phyloP scores from a whole-genome alignment of 768 basidiomycete species.

The Suillus fuscotomentosus region DNA sequence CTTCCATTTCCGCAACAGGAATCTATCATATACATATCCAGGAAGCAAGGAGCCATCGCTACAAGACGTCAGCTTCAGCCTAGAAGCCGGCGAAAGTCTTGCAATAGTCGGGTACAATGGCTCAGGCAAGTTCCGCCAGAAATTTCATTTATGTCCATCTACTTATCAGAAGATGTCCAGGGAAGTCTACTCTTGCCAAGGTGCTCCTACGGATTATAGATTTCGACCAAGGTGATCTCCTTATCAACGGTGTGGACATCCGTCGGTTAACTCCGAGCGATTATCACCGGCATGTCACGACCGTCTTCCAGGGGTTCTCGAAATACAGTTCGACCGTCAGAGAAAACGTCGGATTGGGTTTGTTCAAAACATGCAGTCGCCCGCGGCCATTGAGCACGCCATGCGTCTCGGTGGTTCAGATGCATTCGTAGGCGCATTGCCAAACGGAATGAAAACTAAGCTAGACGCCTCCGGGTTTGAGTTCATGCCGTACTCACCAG shows the following conservation, averaged over 20 bases:
- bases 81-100: constrained; percentile 75
- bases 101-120: constrained; percentile 88
- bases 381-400: constrained; percentile 59
- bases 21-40: constrained; percentile 78
- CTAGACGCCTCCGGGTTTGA: constrained; percentile 66
- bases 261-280: constrained; percentile 64
- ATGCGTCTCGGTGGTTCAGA: constrained; percentile 71
- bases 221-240: constrained; percentile 66
- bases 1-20: constrained; percentile 34
- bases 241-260: constrained; percentile 70
- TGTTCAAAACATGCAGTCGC: constrained; percentile 59
- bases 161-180: constrained; percentile 33
- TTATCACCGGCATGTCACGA: constrained; percentile 73
- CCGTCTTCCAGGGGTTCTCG: constrained; percentile 85
- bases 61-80: constrained; percentile 63
- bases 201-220: constrained; percentile 77
- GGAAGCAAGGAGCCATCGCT: constrained; percentile 67
- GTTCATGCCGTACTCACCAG: constrained; percentile 33
- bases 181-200: constrained; percentile 86
- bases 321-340: constrained; percentile 74
- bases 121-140: constrained; percentile 51
- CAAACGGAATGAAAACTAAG: constrained; percentile 70
- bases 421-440: constrained; percentile 60
- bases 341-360: constrained; percentile 86
- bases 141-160: constrained; percentile 13